phyloP scores from a whole-genome alignment of 2,329 filamentous ascomycete genomes.

The Exophiala sp. region DNA sequence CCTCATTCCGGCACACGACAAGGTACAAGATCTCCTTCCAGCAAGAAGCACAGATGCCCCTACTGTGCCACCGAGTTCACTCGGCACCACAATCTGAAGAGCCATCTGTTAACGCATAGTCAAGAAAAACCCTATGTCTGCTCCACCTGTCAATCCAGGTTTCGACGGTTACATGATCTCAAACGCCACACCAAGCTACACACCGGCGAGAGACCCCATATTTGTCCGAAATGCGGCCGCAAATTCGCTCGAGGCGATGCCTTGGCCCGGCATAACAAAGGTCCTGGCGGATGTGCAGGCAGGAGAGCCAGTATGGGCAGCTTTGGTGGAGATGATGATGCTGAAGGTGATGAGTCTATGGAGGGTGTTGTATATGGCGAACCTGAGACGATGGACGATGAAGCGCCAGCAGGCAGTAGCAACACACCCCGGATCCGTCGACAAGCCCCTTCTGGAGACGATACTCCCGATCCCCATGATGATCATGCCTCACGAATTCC shows the following conservation, averaged over 20 bases:
- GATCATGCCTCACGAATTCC: conserved; percentile 54
- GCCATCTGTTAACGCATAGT: conserved; percentile 92
- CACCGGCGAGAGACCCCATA: conserved; percentile 91
- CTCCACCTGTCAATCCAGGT: conserved; percentile 86
- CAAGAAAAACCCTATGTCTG: conserved; percentile 98
- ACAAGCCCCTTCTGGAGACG: conserved; percentile 59
- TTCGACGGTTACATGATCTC: conserved; percentile 86
- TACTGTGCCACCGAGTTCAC: conserved; percentile 98
- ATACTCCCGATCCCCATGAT: conserved; percentile 35
- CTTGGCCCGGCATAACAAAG: conserved; percentile 89
- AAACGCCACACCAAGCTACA: conserved; percentile 97
- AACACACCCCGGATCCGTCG: conserved; percentile 66
- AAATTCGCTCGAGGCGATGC: conserved; percentile 95
- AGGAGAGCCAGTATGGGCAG: conserved; percentile 80
- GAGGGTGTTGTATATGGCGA: conserved; percentile 60
- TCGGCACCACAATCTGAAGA: conserved; percentile 94
- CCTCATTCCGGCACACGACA: conserved; percentile 55
- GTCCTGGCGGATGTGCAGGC: conserved; percentile 90
- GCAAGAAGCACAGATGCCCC: conserved; percentile 93
- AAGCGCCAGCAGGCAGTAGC: conserved; percentile 37
- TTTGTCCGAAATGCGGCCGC: conserved; percentile 89
- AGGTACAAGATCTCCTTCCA: conserved; percentile 65
- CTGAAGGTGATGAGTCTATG: conserved; percentile 56
- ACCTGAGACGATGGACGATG: conserved; percentile 48
- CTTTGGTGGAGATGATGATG: conserved; percentile 72